Percentiles rank a stretch among this genome's conserved stretches.
Evolutionary conservation across 768 basidiomycete species (phyloP).

Genomic region (Xerocomellus amylosporus): DNA sequence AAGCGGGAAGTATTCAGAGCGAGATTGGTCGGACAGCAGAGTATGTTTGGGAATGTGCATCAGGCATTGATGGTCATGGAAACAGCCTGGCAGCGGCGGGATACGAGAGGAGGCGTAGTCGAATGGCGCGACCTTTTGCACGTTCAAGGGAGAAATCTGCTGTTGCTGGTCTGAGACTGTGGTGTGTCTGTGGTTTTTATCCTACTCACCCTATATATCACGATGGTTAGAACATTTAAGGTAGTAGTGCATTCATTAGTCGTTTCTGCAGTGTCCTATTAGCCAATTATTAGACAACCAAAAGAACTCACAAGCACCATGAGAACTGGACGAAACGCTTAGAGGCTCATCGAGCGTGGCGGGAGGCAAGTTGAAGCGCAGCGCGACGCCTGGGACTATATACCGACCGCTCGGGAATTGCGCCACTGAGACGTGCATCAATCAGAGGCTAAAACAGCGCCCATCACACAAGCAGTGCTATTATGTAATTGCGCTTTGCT

Average conservation of each 20-base stretch:
- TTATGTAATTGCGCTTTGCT: constrained; percentile 14
- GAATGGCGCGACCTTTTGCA: constrained; percentile 58
- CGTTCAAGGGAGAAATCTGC: constrained; percentile 28
- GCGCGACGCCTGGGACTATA: constrained; percentile 18
- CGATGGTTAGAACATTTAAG: constrained; percentile 2
- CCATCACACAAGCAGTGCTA: constrained; percentile 8
- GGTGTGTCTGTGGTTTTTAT: constrained; percentile 11
- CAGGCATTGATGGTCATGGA: constrained; percentile 63
- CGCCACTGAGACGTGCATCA: constrained; percentile 24
- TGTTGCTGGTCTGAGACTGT: constrained; percentile 29
- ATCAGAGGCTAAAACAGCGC: constrained; percentile 12
- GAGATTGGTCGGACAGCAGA: constrained; percentile 52
- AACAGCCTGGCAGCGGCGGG: constrained; percentile 65
- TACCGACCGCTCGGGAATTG: constrained; percentile 34
- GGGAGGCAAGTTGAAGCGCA: not conserved
- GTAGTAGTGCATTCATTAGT: constrained; percentile 19
- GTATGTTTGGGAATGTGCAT: constrained; percentile 57
- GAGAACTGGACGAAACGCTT: not conserved
- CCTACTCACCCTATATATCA: constrained; percentile 17
- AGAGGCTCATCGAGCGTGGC: not conserved
- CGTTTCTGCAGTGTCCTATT: constrained; percentile 10
- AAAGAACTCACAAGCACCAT: constrained; percentile 2
- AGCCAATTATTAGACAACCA: constrained; percentile 1
- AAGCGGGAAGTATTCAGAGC: constrained; percentile 58
- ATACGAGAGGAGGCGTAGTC: constrained; percentile 48